phyloP scores from a whole-genome alignment of 495 filamentous ascomycete genomes.

The Elaphomyces granulatus region DNA sequence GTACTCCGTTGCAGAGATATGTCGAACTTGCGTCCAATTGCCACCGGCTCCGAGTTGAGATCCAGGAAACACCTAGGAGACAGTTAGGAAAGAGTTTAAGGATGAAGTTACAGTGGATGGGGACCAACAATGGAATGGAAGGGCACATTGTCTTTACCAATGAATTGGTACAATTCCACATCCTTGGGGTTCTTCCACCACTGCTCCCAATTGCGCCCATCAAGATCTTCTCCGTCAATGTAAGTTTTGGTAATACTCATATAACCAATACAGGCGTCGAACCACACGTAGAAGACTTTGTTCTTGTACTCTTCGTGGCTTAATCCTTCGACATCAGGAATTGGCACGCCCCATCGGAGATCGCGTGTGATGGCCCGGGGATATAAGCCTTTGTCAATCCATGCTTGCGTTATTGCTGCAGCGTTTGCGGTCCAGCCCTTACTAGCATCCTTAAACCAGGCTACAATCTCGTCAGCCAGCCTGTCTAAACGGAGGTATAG shows the following conservation, averaged over 20 bases:
- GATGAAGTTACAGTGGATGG: too few species aligned
- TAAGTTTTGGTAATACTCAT: constrained; percentile 89
- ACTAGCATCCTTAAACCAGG: constrained; percentile 51
- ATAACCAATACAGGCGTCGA: constrained; percentile 95
- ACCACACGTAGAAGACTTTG: constrained; percentile 96
- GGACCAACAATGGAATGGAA: constrained; percentile 86
- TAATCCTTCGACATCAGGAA: constrained; percentile 34
- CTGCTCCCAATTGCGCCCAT: constrained; percentile 57
- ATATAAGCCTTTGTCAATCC: constrained; percentile 71
- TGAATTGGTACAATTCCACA: constrained; percentile 89
- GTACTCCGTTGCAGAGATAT: constrained; percentile 85
- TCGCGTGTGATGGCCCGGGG: constrained; percentile 84
- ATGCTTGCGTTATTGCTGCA: constrained; percentile 52
- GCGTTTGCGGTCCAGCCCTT: constrained; percentile 71
- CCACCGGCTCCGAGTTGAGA: constrained; percentile 72
- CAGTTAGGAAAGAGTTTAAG: too few species aligned
- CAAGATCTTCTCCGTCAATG: constrained; percentile 36
- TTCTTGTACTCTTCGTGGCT: constrained; percentile 44
- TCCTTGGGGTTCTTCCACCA: constrained; percentile 92
- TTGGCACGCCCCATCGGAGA: constrained; percentile 73
- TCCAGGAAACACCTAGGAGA: too few species aligned
- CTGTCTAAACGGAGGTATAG: constrained; percentile 70
- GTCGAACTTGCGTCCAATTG: constrained; percentile 83
- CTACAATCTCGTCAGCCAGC: constrained; percentile 54
- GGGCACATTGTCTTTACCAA: constrained; percentile 95